phyloP scores from a whole-genome alignment of 1,284 basidiomycete genomes.

The Sporisorium iseilematis-ciliati region DNA sequence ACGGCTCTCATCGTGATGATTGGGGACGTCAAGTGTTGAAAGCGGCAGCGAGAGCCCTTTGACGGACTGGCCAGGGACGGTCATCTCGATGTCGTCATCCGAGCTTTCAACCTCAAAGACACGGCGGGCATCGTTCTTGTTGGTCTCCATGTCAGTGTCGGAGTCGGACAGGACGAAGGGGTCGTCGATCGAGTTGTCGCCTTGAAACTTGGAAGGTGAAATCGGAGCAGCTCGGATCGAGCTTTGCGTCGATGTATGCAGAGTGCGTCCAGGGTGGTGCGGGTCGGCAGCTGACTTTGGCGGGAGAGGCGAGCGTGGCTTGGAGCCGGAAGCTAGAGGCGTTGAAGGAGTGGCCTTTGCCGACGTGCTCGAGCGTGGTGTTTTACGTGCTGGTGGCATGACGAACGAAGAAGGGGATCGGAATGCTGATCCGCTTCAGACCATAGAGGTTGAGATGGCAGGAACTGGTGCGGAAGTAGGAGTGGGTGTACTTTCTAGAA shows the following conservation, averaged over 20 bases:
- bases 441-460: background rate
- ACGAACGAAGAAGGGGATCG: background rate
- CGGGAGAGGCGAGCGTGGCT: background rate
- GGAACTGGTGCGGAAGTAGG: background rate
- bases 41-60: conserved; percentile 1
- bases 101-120: conserved; percentile 7
- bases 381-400: conserved; percentile 19
- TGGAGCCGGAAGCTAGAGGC: background rate
- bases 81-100: background rate
- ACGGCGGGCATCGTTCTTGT: too few species aligned
- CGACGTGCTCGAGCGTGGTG: conserved; percentile 9
- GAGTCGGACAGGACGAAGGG: conserved; percentile 30
- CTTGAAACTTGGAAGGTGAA: background rate
- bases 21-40: conserved; percentile 4
- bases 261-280: conserved; percentile 1
- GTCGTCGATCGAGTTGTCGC: conserved; percentile 10
- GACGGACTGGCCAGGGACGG: background rate
- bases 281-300: background rate
- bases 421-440: background rate
- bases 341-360: conserved; percentile 12
- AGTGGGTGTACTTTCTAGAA: too few species aligned
- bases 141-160: conserved; percentile 12
- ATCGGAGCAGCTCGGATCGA: background rate
- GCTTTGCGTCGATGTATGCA: background rate
- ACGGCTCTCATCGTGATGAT: conserved; percentile 11